phyloP scores from a whole-genome alignment of 306 rosid species.

The Hippophae rhamnoides region DNA sequence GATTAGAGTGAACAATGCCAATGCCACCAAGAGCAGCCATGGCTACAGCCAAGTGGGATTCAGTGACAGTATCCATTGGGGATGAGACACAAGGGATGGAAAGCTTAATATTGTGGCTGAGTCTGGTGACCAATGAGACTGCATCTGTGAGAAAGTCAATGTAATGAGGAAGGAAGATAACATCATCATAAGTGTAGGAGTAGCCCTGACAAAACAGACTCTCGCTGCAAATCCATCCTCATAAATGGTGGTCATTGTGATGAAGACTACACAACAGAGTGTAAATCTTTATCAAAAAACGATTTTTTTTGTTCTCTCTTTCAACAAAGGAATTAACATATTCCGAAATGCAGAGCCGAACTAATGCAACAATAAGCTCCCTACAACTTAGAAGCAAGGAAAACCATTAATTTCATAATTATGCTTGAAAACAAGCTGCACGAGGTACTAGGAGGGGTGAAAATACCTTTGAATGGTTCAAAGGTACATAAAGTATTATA shows the following conservation, averaged over 20 bases:
- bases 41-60: conserved; percentile 58
- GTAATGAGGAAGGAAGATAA: conserved; percentile 82
- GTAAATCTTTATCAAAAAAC: too few relatives aligned
- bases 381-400: too few relatives aligned
- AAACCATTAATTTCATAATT: too few relatives aligned
- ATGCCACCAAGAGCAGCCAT: conserved; percentile 79
- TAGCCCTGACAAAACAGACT: conserved; percentile 68
- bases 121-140: conserved; percentile 45
- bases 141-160: conserved; percentile 75
- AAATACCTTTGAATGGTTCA: too few relatives aligned
- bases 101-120: conserved; percentile 51
- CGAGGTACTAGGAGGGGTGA: too few relatives aligned
- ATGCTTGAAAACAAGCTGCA: too few relatives aligned
- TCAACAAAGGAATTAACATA: too few relatives aligned
- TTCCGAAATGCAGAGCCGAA: too few relatives aligned
- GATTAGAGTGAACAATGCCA: conserved; percentile 59
- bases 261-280: background rate
- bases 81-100: conserved; percentile 69
- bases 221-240: conserved; percentile 79
- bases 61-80: conserved; percentile 93
- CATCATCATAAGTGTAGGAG: conserved; percentile 88
- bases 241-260: conserved; percentile 16
- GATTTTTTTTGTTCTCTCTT: too few relatives aligned
- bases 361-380: too few relatives aligned
- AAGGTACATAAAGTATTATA: too few relatives aligned